These are phyloP conservation scores for Candida dubliniensis DNA, from an alignment of 1,139 yeast species.

Conservation along the genomic window DNA sequence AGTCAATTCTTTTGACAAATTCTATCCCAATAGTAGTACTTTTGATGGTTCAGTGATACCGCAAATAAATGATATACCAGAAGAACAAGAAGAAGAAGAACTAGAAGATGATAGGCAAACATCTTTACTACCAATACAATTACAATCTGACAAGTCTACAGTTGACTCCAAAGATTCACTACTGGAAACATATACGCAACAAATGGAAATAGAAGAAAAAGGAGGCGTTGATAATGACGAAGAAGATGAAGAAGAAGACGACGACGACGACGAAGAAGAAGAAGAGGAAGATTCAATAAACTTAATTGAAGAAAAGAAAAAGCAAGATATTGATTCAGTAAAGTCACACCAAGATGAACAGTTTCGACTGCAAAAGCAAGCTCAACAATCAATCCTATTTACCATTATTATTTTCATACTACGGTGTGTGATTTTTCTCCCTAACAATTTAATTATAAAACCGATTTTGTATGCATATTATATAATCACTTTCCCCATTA, in stretches of 20 bases:
- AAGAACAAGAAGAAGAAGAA: conserved; percentile 6
- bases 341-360: conserved; percentile 4
- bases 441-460: conserved; percentile 22
- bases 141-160: too few relatives aligned
- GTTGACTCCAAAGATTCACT: too few relatives aligned
- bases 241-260: conserved; percentile 16
- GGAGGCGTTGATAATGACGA: conserved; percentile 19
- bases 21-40: conserved; percentile 23
- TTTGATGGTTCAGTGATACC: conserved; percentile 4
- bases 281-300: conserved; percentile 7
- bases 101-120: conserved; percentile 11
- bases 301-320: conserved; percentile 10
- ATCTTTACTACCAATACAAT: neutral
- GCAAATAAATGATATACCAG: conserved; percentile 7
- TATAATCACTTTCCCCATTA: conserved; percentile 23
- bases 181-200: conserved; percentile 15
- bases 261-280: conserved; percentile 16
- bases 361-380: neutral
- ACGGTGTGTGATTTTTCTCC: conserved; percentile 18
- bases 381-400: conserved; percentile 1
- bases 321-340: neutral
- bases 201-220: conserved; percentile 13
- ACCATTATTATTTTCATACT: conserved; percentile 5
- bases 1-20: conserved; percentile 37
- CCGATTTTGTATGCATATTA: conserved; percentile 23